These are phyloP conservation scores for Eutrema japonicum DNA, from an alignment of 345 rosid species.

Conservation along the genomic window DNA sequence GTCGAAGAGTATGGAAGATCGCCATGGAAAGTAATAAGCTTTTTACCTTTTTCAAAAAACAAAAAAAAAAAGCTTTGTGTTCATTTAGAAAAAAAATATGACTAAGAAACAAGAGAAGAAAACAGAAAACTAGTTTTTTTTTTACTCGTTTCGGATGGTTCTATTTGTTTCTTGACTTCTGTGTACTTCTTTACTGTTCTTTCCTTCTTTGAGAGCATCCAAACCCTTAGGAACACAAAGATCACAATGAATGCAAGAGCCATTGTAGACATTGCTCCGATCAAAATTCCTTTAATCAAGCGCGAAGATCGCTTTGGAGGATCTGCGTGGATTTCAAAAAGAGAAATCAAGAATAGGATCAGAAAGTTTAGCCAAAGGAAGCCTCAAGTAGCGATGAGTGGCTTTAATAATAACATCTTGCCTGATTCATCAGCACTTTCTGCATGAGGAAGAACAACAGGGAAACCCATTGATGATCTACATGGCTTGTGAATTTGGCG, in stretches of 20 bases:
- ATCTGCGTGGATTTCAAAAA: slow-evolving; percentile 23
- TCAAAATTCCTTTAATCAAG: slow-evolving; percentile 83
- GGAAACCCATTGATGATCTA: slow-evolving; percentile 94
- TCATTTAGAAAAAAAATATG: background rate
- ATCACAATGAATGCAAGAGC: slow-evolving; percentile 69
- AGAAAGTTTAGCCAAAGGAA: background rate
- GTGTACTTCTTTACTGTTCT: slow-evolving; percentile 84
- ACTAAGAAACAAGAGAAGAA: background rate
- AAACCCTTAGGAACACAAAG: slow-evolving; percentile 73
- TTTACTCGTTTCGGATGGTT: slow-evolving; percentile 62
- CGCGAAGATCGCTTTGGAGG: slow-evolving; percentile 71
- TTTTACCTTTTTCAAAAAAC: slow-evolving; percentile 53
- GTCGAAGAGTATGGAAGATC: slow-evolving; percentile 89
- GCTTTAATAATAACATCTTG: slow-evolving; percentile 11
- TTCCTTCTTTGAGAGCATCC: slow-evolving; percentile 86
- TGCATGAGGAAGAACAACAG: slow-evolving; percentile 94
- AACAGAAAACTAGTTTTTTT: background rate
- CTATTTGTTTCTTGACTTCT: slow-evolving; percentile 85
- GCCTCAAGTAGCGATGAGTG: background rate
- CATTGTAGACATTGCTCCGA: slow-evolving; percentile 81
- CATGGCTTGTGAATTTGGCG: slow-evolving; percentile 89
- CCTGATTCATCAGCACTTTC: slow-evolving; percentile 79
- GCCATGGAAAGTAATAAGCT: slow-evolving; percentile 93
- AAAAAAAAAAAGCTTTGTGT: background rate
- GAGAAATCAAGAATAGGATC: slow-evolving; percentile 8